Evolutionary conservation across 306 rosid genomes (phyloP).

Genomic region (Ormosia emarginata): DNA sequence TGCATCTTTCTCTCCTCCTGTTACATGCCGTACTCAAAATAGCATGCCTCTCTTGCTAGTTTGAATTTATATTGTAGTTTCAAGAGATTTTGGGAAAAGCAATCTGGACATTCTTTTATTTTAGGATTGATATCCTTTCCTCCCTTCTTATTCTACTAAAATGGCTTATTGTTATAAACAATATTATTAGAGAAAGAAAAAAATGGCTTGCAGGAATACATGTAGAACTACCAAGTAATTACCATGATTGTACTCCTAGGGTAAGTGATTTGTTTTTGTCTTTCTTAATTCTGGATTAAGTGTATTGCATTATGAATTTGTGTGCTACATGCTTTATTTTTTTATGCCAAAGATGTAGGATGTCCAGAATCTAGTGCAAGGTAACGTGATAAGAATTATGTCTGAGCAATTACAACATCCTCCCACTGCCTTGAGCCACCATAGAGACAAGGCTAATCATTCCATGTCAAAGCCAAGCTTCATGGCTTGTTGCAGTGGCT

Average conservation of each 20-base stretch:
- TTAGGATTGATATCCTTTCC: background rate
- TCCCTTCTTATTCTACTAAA: background rate
- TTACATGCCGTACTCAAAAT: background rate
- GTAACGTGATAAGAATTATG: constrained; percentile 63
- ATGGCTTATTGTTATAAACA: constrained; percentile 31
- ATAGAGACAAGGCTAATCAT: constrained; percentile 34
- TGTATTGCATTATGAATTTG: background rate
- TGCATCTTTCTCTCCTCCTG: background rate
- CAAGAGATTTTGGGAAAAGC: background rate
- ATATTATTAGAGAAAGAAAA: constrained; percentile 65
- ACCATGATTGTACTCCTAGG: constrained; percentile 89
- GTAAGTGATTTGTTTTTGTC: constrained; percentile 37
- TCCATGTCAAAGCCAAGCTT: constrained; percentile 56
- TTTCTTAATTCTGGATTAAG: background rate
- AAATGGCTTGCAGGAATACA: constrained; percentile 46
- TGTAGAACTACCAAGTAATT: constrained; percentile 81
- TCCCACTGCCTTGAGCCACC: constrained; percentile 42
- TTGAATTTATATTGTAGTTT: constrained; percentile 4
- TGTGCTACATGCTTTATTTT: background rate
- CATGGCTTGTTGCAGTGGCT: constrained; percentile 75
- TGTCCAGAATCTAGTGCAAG: constrained; percentile 58
- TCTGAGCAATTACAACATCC: constrained; percentile 56
- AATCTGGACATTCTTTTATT: background rate
- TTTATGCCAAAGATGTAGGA: constrained; percentile 76
- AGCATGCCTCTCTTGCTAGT: constrained; percentile 3